Base-by-base conservation (phyloP, 2,329 filamentous ascomycete genomes). In the Aspergillus proliferans region DNA sequence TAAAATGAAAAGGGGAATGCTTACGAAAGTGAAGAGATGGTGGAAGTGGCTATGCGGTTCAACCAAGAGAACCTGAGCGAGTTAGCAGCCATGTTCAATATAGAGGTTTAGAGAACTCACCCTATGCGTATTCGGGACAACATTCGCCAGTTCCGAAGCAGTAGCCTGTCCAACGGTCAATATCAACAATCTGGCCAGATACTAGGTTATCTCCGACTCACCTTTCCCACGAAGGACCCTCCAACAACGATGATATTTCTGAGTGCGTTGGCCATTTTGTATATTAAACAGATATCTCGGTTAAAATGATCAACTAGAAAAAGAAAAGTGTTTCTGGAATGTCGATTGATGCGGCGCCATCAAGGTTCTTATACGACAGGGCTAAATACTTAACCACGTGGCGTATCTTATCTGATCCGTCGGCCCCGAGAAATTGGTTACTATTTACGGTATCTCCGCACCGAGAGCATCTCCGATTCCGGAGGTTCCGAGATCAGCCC, bases 41-140 rank as follows among this genome's bases (percentile, higher is more conserved):
- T 69, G 63, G 47, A 67, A 68, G 40, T 68, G 65, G 21, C 62
- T 69, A 47, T 69, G 66, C 4, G 63, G 54, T 39, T 69, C 65
- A 10, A 65, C 58, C 5, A 68, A 41, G 12, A 69, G 57, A 10
- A 69, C 56, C 62, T 68, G 41, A 6, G n/a, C 3, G 14, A 8
- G 26, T 19, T 39, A 41, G 49, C 12, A 51, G 48, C 10, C 40
- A 8, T 14, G 6, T 43, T 50, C 40, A 10, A 15, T 22, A n/a
- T 19, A 8, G 8, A 3, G 38, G 9, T 15, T 8, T 19, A 6
- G 14, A 18, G 3, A 26, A n/a, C 30, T 19, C 58, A 68, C 66
- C 43, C 66, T 57, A 40, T 70, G 67, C 21, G 67, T 69, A 34
- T 56, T 44, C 7, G 66, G 67, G 12, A 69, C 47, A 2, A 66